Base-by-base conservation (phyloP, 306 rosid species). In the Prunus armeniaca region DNA sequence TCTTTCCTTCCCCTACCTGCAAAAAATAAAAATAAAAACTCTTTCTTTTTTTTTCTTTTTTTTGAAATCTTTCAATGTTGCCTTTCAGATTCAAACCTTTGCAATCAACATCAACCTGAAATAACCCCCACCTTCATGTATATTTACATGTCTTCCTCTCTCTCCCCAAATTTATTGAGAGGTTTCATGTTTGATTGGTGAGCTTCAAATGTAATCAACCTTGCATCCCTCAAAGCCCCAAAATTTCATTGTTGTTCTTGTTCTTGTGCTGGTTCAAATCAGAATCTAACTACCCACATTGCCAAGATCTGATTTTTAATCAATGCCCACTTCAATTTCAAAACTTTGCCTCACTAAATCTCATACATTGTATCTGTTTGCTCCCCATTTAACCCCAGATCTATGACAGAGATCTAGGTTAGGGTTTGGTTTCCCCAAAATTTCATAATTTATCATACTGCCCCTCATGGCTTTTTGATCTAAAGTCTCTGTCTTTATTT, bases 351-450 rank as follows among this genome's bases (percentile, higher is more conserved):
- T 77, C n/a, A 61, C 15, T 43, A 70, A 85, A 78, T 86, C 74
- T 80, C 81, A 32, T 14, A 72, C 73, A 47, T 50, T 75, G 78
- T 54, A 77, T 71, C 63, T 52, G 14, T 73, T 76, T 66, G 71
- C 66, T 41, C 19, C 25, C 3, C 32, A 75, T 62, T 58, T 18
- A 11, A 43, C 63, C 79, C 47, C 71, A 45, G 79, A 68, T 78
- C 75, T 80, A 81, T 89, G 86, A 58, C 69, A 72, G 65, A 79
- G 85, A 86, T 84, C 86, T 88, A 86, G 89, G 87, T 85, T 90
- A 90, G 88, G 85, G 82, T 58, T 58, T 73, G 45, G 3, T 10
- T 65, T 63, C 46, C 76, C 64, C 41, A 1, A 1, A 11, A 19
- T 75, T 81, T 65, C 12, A 47, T 17, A 38, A 15, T 57, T 49